phyloP scores from a whole-genome alignment of 2,329 filamentous ascomycete genomes.

The Cercospora janseana region DNA sequence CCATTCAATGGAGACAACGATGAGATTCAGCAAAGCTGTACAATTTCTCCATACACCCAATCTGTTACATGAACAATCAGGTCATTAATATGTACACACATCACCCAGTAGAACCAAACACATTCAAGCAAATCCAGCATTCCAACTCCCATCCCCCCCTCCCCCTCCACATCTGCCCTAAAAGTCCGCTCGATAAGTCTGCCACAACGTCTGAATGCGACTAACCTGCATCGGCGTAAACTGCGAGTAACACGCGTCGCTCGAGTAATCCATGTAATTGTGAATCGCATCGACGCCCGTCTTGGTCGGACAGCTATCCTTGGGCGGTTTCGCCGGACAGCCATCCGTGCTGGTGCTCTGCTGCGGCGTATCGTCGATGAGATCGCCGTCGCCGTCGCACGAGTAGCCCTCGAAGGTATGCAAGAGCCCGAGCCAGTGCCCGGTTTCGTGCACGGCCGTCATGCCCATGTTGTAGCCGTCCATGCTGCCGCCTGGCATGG shows the following conservation, averaged over 20 bases:
- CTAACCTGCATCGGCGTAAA: conserved; percentile 53
- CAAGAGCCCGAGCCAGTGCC: conserved; percentile 50
- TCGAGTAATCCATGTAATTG: conserved; percentile 61
- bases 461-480: conserved; percentile 51
- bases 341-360: conserved; percentile 52
- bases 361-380: conserved; percentile 46
- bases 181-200: conserved; percentile 41
- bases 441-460: conserved; percentile 50
- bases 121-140: too few relatives aligned
- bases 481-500: conserved; percentile 54
- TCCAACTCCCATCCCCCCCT: neutral
- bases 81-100: neutral
- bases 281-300: conserved; percentile 53
- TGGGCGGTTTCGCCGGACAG: conserved; percentile 50
- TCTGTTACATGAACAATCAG: neutral
- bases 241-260: conserved; percentile 54
- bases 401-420: conserved; percentile 49
- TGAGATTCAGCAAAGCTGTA: too few relatives aligned
- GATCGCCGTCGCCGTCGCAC: conserved; percentile 47
- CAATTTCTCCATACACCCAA: too few relatives aligned
- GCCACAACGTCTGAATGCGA: conserved; percentile 55
- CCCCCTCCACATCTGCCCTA: neutral
- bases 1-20: neutral
- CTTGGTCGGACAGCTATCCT: conserved; percentile 52
- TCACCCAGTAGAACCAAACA: too few relatives aligned